Percentiles rank a stretch among this genome's conserved stretches.
Evolutionary conservation across 208 protist species (phyloP).

Genomic region (Trypanosomatidae sp.): DNA sequence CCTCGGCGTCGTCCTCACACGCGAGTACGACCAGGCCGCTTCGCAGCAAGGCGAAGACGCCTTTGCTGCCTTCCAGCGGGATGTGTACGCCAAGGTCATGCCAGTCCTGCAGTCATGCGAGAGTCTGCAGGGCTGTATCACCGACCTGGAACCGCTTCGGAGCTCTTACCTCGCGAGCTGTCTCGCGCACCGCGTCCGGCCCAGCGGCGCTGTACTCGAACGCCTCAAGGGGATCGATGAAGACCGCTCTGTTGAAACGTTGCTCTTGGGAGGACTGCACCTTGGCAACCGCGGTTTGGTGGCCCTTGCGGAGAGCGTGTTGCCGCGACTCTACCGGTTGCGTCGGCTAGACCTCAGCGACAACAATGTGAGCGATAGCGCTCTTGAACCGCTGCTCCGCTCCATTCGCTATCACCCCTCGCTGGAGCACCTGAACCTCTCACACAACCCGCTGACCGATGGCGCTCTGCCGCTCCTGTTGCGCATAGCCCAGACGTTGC

Average conservation of each 20-base stretch:
- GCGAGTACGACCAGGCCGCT: constrained; percentile 46
- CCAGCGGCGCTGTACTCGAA: constrained; percentile 42
- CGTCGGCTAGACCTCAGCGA: constrained; percentile 51
- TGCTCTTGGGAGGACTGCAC: constrained; percentile 36
- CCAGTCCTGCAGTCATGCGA: constrained; percentile 39
- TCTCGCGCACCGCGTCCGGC: constrained; percentile 37
- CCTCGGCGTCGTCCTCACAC: constrained; percentile 53
- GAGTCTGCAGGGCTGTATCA: constrained; percentile 23
- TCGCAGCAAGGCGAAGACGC: constrained; percentile 11
- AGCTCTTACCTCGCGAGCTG: constrained; percentile 68
- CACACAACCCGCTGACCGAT: constrained; percentile 58
- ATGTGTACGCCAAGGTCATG: constrained; percentile 29
- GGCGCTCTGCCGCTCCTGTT: constrained; percentile 28
- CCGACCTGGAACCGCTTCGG: constrained; percentile 40
- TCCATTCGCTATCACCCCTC: constrained; percentile 43
- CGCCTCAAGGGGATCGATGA: constrained; percentile 27
- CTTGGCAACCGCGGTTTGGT: constrained; percentile 47
- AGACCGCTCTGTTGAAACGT: constrained; percentile 10
- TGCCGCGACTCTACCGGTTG: constrained; percentile 56
- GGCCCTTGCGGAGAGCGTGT: constrained; percentile 36
- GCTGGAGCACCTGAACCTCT: constrained; percentile 49
- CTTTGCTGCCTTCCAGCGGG: constrained; percentile 38
- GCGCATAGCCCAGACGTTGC: constrained; percentile 34
- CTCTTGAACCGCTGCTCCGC: constrained; percentile 24
- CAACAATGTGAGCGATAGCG: constrained; percentile 53